These are phyloP conservation scores for Amanita brunnescens DNA, from an alignment of 768 basidiomycete genomes.

Conservation along the genomic window DNA sequence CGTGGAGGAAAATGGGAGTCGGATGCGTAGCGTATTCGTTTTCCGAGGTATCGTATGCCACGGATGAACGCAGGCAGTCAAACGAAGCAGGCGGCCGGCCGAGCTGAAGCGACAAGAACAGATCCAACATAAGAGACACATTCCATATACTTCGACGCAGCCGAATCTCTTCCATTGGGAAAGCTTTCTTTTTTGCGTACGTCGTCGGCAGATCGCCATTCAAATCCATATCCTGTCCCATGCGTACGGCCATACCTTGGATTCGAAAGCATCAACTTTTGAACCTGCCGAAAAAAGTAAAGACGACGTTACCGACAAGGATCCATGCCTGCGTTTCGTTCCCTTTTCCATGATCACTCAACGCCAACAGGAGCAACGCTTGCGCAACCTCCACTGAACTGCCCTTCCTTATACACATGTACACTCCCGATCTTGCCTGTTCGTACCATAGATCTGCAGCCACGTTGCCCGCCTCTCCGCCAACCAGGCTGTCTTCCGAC, in stretches of 20 bases:
- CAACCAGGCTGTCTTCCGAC: constrained; percentile 1
- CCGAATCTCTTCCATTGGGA: constrained; percentile 10
- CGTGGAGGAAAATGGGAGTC: constrained; percentile 15
- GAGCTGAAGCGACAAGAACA: constrained; percentile 21
- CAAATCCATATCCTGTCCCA: constrained; percentile 16
- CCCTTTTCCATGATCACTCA: constrained; percentile 21
- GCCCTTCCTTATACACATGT: constrained; percentile 7
- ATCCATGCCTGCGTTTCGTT: constrained; percentile 21
- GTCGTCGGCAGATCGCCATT: constrained; percentile 5
- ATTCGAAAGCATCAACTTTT: background rate
- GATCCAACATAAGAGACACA: constrained; percentile 17
- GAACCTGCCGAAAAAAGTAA: background rate
- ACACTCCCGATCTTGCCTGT: constrained; percentile 12
- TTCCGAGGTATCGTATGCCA: background rate
- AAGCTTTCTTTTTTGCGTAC: background rate
- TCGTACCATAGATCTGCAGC: constrained; percentile 22
- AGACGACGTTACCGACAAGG: constrained; percentile 13
- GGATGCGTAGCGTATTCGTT: constrained; percentile 6
- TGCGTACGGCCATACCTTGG: constrained; percentile 15
- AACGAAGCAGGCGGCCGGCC: constrained; percentile 16
- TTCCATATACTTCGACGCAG: constrained; percentile 18
- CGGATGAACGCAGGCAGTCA: constrained; percentile 14
- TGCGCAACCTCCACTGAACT: constrained; percentile 17
- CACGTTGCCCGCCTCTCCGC: constrained; percentile 13
- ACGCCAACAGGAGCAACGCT: constrained; percentile 17